A percentile compares a stretch with the other conserved stretches of the same genome.
Evolutionary conservation across 2,329 filamentous ascomycete species (phyloP).

Genomic region (Cryphonectria naterciae): DNA sequence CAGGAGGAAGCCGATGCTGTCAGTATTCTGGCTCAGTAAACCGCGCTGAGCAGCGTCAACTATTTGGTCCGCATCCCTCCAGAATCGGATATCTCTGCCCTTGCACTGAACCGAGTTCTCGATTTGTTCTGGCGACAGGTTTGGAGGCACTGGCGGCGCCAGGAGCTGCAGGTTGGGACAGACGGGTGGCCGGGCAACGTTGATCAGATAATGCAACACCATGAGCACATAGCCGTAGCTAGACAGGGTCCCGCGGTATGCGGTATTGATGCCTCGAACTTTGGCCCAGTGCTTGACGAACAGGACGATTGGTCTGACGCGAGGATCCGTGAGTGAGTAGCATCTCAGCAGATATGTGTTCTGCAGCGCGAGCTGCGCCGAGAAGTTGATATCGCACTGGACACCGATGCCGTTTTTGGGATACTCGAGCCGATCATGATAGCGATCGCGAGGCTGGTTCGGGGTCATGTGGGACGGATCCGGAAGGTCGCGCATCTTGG

Average conservation of each 20-base stretch:
- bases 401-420: conserved; percentile 78
- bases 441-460: conserved; percentile 57
- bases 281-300: conserved; percentile 95
- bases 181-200: conserved; percentile 78
- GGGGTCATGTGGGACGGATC: conserved; percentile 55
- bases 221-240: conserved; percentile 93
- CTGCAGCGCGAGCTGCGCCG: conserved; percentile 78
- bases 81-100: conserved; percentile 76
- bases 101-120: conserved; percentile 55
- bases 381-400: conserved; percentile 91
- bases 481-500: conserved; percentile 49
- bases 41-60: conserved; percentile 59
- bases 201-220: conserved; percentile 88
- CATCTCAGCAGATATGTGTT: conserved; percentile 83
- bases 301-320: conserved; percentile 77
- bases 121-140: conserved; percentile 43
- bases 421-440: conserved; percentile 71
- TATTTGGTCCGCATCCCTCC: conserved; percentile 75
- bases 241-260: conserved; percentile 83
- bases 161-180: conserved; percentile 78
- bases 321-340: conserved; percentile 78
- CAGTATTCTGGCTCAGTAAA: conserved; percentile 68
- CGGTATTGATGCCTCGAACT: conserved; percentile 80
- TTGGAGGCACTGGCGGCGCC: conserved; percentile 47
- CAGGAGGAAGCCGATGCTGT: conserved; percentile 72